These are phyloP conservation scores for Melastoma malabathricum DNA, from an alignment of 345 rosid genomes.

Conservation along the genomic window DNA sequence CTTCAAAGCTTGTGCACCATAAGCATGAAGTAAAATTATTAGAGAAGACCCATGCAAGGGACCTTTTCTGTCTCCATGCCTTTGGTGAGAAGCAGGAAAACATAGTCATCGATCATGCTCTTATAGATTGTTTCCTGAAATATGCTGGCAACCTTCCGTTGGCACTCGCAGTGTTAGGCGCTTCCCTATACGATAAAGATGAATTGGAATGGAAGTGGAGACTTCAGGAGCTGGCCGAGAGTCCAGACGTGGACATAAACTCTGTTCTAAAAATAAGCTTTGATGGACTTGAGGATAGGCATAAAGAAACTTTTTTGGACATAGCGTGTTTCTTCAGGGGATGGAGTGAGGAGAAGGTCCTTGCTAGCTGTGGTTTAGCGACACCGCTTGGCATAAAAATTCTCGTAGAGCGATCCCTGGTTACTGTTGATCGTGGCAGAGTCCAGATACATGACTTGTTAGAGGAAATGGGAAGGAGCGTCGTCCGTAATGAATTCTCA, in stretches of 20 bases:
- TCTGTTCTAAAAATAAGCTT: not conserved
- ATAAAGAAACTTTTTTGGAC: no score
- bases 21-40: not conserved
- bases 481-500: not conserved
- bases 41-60: accelerated
- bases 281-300: no score
- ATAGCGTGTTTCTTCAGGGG: no score
- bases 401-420: not conserved
- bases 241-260: not conserved
- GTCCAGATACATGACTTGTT: not conserved
- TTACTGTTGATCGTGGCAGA: accelerated
- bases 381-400: not conserved
- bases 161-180: not conserved
- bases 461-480: not conserved
- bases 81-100: not conserved
- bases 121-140: not conserved
- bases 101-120: not conserved
- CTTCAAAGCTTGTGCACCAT: not conserved
- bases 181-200: not conserved
- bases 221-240: not conserved
- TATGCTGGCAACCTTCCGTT: not conserved
- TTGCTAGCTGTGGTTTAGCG: not conserved
- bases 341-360: not conserved
- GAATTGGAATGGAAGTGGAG: not conserved
- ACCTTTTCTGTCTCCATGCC: not conserved